Evolutionary conservation across 2,329 filamentous ascomycete genomes (phyloP).

Genomic region (Alternaria gansuensis): DNA sequence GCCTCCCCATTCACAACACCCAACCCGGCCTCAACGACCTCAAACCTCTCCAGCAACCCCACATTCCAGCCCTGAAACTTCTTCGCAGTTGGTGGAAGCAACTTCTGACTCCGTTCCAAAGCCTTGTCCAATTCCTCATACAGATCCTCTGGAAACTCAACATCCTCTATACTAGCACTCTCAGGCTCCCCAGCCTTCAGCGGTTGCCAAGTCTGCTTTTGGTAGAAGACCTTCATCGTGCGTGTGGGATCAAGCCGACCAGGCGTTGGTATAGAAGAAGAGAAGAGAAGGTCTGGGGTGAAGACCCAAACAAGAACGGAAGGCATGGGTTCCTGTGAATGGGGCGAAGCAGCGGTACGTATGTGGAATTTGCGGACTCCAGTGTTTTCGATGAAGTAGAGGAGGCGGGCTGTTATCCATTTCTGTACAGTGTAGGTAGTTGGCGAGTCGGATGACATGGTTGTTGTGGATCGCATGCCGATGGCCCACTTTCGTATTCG

Average conservation of each 20-base stretch:
- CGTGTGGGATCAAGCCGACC: slow-evolving; percentile 53
- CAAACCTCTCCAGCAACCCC: slow-evolving; percentile 67
- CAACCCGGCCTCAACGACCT: slow-evolving; percentile 34
- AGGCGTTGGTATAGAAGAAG: slow-evolving; percentile 53
- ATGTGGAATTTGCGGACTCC: slow-evolving; percentile 67
- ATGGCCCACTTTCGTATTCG: slow-evolving; percentile 62
- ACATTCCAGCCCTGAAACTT: slow-evolving; percentile 73
- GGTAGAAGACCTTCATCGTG: slow-evolving; percentile 68
- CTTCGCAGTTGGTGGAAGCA: slow-evolving; percentile 66
- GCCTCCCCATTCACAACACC: neutral
- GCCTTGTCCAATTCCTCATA: slow-evolving; percentile 57
- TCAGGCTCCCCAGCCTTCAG: slow-evolving; percentile 46
- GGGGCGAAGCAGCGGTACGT: slow-evolving; percentile 36
- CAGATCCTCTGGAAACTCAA: slow-evolving; percentile 61
- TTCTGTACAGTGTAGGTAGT: slow-evolving; percentile 44
- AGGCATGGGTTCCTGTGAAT: slow-evolving; percentile 16
- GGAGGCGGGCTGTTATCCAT: slow-evolving; percentile 65
- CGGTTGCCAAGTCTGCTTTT: slow-evolving; percentile 43
- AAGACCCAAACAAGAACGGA: slow-evolving; percentile 65
- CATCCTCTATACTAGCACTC: slow-evolving; percentile 60
- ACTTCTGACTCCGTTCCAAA: slow-evolving; percentile 60
- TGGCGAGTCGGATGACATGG: slow-evolving; percentile 13
- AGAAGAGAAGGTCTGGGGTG: slow-evolving; percentile 66
- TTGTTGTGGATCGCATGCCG: slow-evolving; percentile 31
- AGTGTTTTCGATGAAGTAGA: slow-evolving; percentile 64